phyloP scores from a whole-genome alignment of 305 asterid genomes.

The Stenogyne calaminthoides region DNA sequence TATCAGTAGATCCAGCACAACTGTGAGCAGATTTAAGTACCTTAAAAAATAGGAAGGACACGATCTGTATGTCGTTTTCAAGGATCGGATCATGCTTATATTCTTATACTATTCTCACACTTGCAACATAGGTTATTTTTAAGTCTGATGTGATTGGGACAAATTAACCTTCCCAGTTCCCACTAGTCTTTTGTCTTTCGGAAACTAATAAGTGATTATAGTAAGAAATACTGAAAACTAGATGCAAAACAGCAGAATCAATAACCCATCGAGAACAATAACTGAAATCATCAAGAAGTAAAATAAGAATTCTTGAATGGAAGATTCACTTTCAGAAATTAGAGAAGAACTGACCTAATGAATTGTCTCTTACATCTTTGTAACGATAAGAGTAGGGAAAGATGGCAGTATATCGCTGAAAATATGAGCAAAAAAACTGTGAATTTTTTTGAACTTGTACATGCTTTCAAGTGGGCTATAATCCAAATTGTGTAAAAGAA shows the following conservation, averaged over 20 bases:
- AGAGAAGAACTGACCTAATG: constrained; percentile 69
- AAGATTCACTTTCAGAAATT: constrained; percentile 23
- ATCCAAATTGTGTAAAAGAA: constrained; percentile 20
- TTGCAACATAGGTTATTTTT: background rate
- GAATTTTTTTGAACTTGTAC: constrained; percentile 5
- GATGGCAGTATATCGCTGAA: constrained; percentile 77
- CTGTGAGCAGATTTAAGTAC: background rate
- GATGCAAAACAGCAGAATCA: background rate
- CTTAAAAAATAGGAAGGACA: background rate
- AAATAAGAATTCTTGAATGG: background rate
- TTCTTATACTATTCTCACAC: background rate
- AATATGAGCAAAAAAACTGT: constrained; percentile 29
- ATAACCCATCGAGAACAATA: constrained; percentile 5
- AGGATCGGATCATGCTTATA: background rate
- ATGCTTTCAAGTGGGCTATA: constrained; percentile 15
- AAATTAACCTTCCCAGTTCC: background rate
- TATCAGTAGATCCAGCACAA: background rate
- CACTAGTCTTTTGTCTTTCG: background rate
- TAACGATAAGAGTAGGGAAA: constrained; percentile 67
- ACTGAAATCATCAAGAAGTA: constrained; percentile 6
- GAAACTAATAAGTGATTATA: background rate
- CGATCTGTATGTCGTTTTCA: background rate
- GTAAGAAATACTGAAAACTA: background rate
- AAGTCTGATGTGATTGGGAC: background rate
- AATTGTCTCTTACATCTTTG: constrained; percentile 54